These are phyloP conservation scores for Mortierella sp. DNA, from an alignment of 371 early-diverging fungal species.

Conservation along the genomic window DNA sequence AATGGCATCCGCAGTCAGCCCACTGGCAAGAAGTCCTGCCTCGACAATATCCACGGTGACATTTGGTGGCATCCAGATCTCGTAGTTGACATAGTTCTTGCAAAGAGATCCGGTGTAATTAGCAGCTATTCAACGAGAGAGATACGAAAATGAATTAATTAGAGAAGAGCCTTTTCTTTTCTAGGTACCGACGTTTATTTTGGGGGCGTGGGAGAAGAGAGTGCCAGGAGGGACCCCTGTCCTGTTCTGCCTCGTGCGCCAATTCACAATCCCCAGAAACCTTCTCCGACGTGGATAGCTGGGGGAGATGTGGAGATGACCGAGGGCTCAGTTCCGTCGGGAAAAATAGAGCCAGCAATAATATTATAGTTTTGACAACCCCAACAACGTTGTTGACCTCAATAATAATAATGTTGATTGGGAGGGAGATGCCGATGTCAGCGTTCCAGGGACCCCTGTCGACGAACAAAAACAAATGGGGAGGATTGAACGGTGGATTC, in stretches of 20 bases:
- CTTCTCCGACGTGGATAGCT: conserved; percentile 9
- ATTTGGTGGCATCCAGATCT: conserved; percentile 19
- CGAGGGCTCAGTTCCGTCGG: not conserved
- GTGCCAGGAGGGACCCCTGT: not conserved
- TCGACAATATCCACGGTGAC: conserved; percentile 8
- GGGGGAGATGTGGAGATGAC: not conserved
- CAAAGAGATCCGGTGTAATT: conserved; percentile 19
- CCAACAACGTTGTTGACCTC: not conserved
- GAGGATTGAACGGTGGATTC: not conserved
- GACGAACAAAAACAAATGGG: not conserved
- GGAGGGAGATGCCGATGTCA: conserved; percentile 4
- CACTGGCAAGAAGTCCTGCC: not conserved
- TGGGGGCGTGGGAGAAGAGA: not conserved
- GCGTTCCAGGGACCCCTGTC: not conserved
- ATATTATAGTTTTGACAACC: not conserved
- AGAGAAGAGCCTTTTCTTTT: not conserved
- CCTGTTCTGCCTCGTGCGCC: not conserved
- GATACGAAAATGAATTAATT: not conserved
- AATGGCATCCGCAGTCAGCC: not conserved
- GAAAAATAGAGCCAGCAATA: not conserved
- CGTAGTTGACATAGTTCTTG: conserved; percentile 21
- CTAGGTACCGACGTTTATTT: not conserved
- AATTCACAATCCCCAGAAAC: conserved; percentile 1
- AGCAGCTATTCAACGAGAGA: not conserved
- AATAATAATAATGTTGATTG: not conserved